Base-by-base conservation (phyloP, 176 grass and related monocot species). In the Echinochloa phyllopogon region DNA sequence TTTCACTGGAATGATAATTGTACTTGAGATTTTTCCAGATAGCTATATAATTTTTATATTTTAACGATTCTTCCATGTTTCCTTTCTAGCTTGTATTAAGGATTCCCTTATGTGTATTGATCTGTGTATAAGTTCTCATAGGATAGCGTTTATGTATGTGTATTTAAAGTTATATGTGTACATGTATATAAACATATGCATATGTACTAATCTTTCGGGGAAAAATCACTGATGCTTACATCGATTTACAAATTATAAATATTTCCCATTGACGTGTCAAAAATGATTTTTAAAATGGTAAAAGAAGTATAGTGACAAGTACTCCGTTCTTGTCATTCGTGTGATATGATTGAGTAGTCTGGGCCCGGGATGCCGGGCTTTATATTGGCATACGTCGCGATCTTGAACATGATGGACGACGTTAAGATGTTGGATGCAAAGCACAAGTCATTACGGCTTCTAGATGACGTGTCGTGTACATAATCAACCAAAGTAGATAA, bases 301-400 rank as follows among this genome's bases (percentile, higher is more conserved):
- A 18, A 45, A n/a, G 11, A 33, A 65, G 24, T 23, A 7, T 25
- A 7, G 2, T 20, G 24, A 48, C 5, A 62, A 40, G 71, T 63
- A 21, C 21, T 65, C 53, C 53, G 44, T 61, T n/a, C 9, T 38
- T 41, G 84, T 72, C 55, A 42, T 25, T 80, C 36, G 10, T 21
- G 38, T 53, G 56, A 43, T 71, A 77, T 68, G 59, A 43, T 72
- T 81, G 53, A 74, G 16, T 38, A 58, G 13, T 18, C 2, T 67
- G 78, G 76, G 39, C 77, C 77, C 24, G 1, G 37, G 3, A 3
- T 87, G 85, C 33, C 63, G 77, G 38, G 24, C 77, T 75, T 81
- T 87, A 12, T 5, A 75, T 25, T 12, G 59, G 36, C 85, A 81
- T 24, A 38, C 3, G 77, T 82, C 39, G 14, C 69, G 1, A 45